These are phyloP conservation scores for Trypanosoma grayi DNA, from an alignment of 208 protist genomes.

Conservation along the genomic window DNA sequence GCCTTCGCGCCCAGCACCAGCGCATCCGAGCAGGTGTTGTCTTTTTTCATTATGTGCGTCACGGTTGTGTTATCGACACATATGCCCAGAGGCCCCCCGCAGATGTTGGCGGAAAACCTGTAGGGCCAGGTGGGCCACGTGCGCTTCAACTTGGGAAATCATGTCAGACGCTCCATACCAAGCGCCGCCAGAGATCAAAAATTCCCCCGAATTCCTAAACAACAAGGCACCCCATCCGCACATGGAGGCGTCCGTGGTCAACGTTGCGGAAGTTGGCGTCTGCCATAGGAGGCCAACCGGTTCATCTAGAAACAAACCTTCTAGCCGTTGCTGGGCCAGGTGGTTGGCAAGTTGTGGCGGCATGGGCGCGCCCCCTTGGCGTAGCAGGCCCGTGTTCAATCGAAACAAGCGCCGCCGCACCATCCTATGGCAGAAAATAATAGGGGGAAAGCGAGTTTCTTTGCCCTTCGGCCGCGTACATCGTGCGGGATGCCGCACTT, in stretches of 20 bases:
- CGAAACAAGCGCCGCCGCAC: neutral
- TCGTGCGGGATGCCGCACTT: constrained; percentile 2
- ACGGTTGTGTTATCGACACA: too few species aligned
- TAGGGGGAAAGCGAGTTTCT: neutral
- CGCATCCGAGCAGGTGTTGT: too few species aligned
- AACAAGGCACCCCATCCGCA: constrained; percentile 2
- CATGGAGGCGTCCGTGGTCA: constrained; percentile 5
- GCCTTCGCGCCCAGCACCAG: too few species aligned
- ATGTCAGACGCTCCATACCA: neutral
- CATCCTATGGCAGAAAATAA: neutral
- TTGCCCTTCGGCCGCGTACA: neutral
- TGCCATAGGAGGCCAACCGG: neutral
- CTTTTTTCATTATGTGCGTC: too few species aligned
- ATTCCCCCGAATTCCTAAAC: neutral
- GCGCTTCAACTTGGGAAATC: neutral
- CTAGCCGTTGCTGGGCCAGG: neutral
- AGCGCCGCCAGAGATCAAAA: neutral
- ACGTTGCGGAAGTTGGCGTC: neutral
- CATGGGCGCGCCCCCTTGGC: neutral
- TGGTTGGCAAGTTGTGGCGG: neutral
- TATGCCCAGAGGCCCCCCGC: too few species aligned
- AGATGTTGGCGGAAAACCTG: too few species aligned
- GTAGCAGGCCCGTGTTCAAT: neutral
- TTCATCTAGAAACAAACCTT: neutral
- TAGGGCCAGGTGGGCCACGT: neutral